These are phyloP conservation scores for Acer campestre DNA, from an alignment of 345 rosid species.

Conservation along the genomic window DNA sequence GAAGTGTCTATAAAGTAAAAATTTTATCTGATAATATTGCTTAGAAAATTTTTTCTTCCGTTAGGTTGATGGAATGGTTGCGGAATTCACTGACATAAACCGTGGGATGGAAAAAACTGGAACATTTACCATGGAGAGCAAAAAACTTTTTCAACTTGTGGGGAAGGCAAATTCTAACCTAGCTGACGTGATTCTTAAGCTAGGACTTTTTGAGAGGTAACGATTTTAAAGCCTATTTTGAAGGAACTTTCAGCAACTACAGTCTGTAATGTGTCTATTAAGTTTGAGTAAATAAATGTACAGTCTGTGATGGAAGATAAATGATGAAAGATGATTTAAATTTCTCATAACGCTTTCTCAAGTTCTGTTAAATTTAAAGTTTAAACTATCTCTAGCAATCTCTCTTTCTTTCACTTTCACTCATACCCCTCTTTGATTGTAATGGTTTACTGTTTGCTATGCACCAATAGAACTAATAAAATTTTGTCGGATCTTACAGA, in stretches of 20 bases:
- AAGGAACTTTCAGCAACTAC: not conserved
- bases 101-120: constrained; percentile 95
- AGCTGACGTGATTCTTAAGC: constrained; percentile 95
- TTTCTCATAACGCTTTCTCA: not conserved
- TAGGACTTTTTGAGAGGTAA: constrained; percentile 98
- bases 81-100: constrained; percentile 93
- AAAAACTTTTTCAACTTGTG: constrained; percentile 92
- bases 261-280: not conserved
- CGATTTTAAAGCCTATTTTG: not conserved
- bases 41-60: constrained; percentile 11
- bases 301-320: not conserved
- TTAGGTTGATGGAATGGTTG: constrained; percentile 98
- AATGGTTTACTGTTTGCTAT: not conserved
- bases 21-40: not conserved
- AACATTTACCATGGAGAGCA: constrained; percentile 92
- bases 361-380: not conserved
- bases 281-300: not conserved
- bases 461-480: not conserved
- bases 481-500: constrained; percentile 42
- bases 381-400: not conserved
- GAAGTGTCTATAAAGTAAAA: not conserved
- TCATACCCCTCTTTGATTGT: not conserved
- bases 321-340: too few species aligned
- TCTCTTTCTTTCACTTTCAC: not conserved
- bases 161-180: constrained; percentile 95